phyloP scores from a whole-genome alignment of 352 stramenopile genomes.

The Globisporangium rhizosaccharum region DNA sequence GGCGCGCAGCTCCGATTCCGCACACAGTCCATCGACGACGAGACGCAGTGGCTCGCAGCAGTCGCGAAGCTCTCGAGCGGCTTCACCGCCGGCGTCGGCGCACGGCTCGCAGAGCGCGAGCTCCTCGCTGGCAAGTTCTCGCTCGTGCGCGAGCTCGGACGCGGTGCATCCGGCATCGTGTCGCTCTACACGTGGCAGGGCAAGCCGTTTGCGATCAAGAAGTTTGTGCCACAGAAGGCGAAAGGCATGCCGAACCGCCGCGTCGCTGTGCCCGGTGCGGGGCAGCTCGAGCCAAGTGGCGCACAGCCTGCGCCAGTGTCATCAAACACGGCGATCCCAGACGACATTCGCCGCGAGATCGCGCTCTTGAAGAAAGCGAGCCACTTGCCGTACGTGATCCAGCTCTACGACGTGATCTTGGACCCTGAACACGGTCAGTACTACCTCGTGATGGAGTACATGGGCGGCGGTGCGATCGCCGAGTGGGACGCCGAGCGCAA shows the following conservation, averaged over 20 bases:
- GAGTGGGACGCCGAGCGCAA: constrained; percentile 64
- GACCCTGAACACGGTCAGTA: constrained; percentile 49
- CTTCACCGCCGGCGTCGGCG: constrained; percentile 38
- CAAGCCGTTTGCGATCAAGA: constrained; percentile 63
- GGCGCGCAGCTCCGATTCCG: constrained; percentile 33
- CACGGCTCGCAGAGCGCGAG: constrained; percentile 46
- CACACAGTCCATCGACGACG: constrained; percentile 34
- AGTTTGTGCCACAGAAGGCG: constrained; percentile 54
- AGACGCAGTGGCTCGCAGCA: constrained; percentile 36
- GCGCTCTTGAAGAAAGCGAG: constrained; percentile 74
- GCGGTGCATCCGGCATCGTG: constrained; percentile 60
- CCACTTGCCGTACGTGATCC: constrained; percentile 56
- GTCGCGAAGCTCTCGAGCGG: constrained; percentile 38
- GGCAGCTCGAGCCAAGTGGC: neutral
- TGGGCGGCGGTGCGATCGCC: constrained; percentile 73
- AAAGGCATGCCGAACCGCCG: constrained; percentile 46
- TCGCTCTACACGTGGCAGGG: constrained; percentile 71
- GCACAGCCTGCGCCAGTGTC: neutral
- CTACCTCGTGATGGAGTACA: constrained; percentile 84
- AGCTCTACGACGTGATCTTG: constrained; percentile 72
- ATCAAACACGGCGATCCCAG: constrained; percentile 18
- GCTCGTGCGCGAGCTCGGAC: constrained; percentile 65
- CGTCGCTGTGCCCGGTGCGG: constrained; percentile 15
- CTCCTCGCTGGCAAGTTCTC: constrained; percentile 63
- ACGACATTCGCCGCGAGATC: constrained; percentile 66